Base-by-base conservation (phyloP, 805 yeast species). In the Lipomyces spencermartinsiae region DNA sequence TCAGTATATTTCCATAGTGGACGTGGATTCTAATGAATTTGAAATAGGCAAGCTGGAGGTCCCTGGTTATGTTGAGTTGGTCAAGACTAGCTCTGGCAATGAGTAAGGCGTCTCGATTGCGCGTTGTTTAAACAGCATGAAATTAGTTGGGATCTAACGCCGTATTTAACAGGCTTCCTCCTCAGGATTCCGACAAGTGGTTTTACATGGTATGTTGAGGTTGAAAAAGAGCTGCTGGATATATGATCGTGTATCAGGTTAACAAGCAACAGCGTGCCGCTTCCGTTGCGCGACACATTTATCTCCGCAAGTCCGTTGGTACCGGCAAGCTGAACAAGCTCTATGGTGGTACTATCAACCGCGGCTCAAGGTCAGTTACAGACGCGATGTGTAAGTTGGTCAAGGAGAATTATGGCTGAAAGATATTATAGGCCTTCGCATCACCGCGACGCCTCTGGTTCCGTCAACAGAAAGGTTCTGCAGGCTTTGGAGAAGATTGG, bases 151-250 rank as follows among this genome's bases (percentile, higher is more conserved):
- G 49, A 43, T 43, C 49, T 43, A 43, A 43, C 49, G 16, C 49
- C 10, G 9, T 43, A 16, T 43, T n/a, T 34, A 16, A 31, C 43
- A 66, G 70, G 78, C 91, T 95, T 84, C 99, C 99, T 83, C 99
- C 99, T 83, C 98, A 94, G 87, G 98, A 95, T 83, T 85, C 98
- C 79, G 98, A 93, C 86, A 93, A 94, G 82, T 95, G 99, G 99
- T 94, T 92, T 91, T 94, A 94, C 97, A 65, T 62, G 66, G 67
- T 67, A 61, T 53, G 67, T 61, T 10, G 16, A 5, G 16, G 16
- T 16, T 35, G 57, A 55, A 53, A 53, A 57, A 55, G n/a, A n/a
- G 22, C 10, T 14, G 25, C 25, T 39, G n/a, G 62, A 37, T 46
- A 34, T 34, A 53, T 59, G 22, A 25, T 19, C 33, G 39, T 14